Base-by-base conservation (phyloP, 2,329 filamentous ascomycete genomes). In the Raffaelea ambrosiae region DNA sequence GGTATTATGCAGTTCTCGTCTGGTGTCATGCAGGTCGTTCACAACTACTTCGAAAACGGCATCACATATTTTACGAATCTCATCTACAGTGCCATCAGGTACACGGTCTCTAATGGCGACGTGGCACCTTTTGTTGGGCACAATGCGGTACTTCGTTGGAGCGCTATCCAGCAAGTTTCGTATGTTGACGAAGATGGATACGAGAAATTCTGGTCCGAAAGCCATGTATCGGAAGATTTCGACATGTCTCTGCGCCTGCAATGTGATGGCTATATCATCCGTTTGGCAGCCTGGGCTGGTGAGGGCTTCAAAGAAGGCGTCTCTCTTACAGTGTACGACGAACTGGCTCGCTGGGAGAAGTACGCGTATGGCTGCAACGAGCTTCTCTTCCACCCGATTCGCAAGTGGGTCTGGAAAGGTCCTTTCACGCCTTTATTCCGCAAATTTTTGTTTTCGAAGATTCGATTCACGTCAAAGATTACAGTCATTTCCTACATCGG, bases 321-420 rank as follows among this genome's bases (percentile, higher is more conserved):
- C 47, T 90, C 86, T 2, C 70, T 91, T 48, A 91, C 86, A 1
- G 85, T 91, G 10, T 89, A 91, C 60, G 86, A 91, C 64, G 87
- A 91, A 64, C 72, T 91, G 51, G 83, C 85, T 2, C 83, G 86
- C 49, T 91, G 87, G 86, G 86, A 91, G 61, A 91, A 91, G 66
- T 89, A 89, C 61, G 87, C 86, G 3, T 90, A 88, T 58, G 86
- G 86, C 35, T 90, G 87, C 66, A 87, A 86, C 62, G 86, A 90
- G 67, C 72, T 91, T 49, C 73, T 91, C 49, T 91, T 93, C 70
- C 77, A 91, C 60, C 87, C 86, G 3, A 70, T 91, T 51, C 76
- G 77, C 51, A 81, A 79, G 56, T 91, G 87, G 87, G 63, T 80
- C 40, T 81, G 74, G 61, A 77, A 74, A 16, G 87, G 87, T 0